Evolutionary conservation across 129 eudicot genomes (phyloP).

Genomic region (Saussurea involucrata): DNA sequence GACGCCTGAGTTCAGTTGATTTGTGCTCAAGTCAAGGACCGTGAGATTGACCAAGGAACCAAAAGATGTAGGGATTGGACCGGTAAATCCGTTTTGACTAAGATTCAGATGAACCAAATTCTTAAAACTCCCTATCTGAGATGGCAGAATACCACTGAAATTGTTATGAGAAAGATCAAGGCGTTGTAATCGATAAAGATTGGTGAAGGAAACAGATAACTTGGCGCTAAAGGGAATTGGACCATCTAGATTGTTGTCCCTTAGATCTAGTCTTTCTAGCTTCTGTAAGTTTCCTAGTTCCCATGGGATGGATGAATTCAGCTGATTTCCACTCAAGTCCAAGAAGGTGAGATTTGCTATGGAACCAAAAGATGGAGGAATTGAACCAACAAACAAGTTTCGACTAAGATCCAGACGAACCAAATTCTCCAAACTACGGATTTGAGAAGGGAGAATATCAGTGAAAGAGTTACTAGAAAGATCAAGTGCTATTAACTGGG

Average conservation of each 20-base stretch:
- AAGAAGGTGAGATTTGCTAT: too few relatives aligned
- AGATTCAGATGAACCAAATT: not conserved
- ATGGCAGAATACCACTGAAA: not conserved
- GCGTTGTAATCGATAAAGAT: not conserved
- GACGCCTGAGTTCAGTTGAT: not conserved
- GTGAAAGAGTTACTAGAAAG: constrained; percentile 7
- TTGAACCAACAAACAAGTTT: not conserved
- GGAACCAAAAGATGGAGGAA: not conserved
- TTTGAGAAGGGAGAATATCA: constrained; percentile 9
- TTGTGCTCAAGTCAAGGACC: constrained; percentile 6
- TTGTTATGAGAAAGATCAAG: constrained; percentile 17
- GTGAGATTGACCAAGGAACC: not conserved
- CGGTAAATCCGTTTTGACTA: not conserved
- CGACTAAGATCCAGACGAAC: too few relatives aligned
- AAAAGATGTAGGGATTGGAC: not conserved
- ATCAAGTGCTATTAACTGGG: not conserved
- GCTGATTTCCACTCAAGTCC: too few relatives aligned
- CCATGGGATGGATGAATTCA: too few relatives aligned
- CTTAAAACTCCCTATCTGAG: not conserved
- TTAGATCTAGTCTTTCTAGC: too few relatives aligned
- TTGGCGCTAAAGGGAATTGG: too few relatives aligned
- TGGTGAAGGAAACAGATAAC: not conserved
- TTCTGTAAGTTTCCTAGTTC: too few relatives aligned
- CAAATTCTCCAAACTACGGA: not conserved
- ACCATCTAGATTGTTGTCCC: too few relatives aligned